These are phyloP conservation scores for Juncus effusus DNA, from an alignment of 176 grass and related monocot species.

Conservation along the genomic window DNA sequence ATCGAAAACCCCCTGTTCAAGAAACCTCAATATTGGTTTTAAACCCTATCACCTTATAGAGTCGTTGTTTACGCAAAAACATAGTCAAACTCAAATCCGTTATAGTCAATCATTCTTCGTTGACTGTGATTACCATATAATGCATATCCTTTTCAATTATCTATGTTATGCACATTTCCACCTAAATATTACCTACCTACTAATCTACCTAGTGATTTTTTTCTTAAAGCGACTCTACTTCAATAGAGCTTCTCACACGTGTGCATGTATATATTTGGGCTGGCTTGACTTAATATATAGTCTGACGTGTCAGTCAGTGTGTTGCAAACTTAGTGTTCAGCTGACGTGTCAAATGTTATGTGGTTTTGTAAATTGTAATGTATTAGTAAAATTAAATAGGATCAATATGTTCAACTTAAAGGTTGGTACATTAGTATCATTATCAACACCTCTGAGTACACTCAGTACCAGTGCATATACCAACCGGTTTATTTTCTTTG, in stretches of 20 bases:
- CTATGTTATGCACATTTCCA: not conserved
- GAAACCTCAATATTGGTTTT: not conserved
- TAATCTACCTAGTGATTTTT: constrained; percentile 4
- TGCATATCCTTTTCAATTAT: constrained; percentile 24
- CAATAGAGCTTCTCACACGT: no score
- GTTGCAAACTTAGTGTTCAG: not conserved
- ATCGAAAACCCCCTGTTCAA: constrained; percentile 10
- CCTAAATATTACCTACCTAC: constrained; percentile 19
- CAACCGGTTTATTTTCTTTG: no score
- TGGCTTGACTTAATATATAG: not conserved
- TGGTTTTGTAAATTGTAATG: no score
- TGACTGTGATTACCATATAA: constrained; percentile 4
- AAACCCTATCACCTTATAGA: not conserved
- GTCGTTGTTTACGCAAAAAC: constrained; percentile 3
- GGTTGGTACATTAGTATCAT: no score
- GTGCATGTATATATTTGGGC: no score
- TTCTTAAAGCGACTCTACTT: no score
- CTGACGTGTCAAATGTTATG: no score
- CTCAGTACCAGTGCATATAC: no score
- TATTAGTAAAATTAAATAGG: no score
- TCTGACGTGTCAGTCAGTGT: constrained; percentile 12
- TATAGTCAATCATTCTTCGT: constrained; percentile 19
- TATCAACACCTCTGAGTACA: no score
- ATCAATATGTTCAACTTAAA: no score
- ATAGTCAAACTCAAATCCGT: constrained; percentile 8